A percentile compares a stretch with the other conserved stretches of the same genome.
phyloP scores from a whole-genome alignment of 2,329 filamentous ascomycete genomes.

The Dactylellina haptotyla region DNA sequence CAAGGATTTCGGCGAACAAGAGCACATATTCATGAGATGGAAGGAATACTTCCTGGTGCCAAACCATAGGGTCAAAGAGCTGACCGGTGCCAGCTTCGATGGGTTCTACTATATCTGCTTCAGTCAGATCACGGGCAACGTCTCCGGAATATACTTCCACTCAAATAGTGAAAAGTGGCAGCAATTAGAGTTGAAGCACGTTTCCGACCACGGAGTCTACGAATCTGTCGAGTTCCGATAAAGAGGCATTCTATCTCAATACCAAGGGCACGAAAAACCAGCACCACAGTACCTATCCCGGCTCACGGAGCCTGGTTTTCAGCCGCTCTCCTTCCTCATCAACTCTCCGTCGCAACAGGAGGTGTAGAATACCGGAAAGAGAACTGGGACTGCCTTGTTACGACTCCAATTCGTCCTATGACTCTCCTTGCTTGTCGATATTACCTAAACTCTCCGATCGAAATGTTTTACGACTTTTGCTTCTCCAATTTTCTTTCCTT shows the following conservation, averaged over 20 bases:
- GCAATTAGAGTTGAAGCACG: slow-evolving; percentile 88
- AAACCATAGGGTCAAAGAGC: slow-evolving; percentile 89
- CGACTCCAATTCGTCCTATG: background rate
- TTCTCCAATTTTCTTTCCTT: slow-evolving; percentile 2
- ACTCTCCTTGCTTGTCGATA: background rate
- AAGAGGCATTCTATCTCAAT: background rate
- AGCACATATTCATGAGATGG: slow-evolving; percentile 98
- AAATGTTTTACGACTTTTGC: background rate
- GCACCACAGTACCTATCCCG: background rate
- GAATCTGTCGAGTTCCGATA: slow-evolving; percentile 88
- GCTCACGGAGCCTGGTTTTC: background rate
- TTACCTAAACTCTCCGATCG: background rate
- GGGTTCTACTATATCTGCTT: slow-evolving; percentile 99
- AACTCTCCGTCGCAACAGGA: background rate
- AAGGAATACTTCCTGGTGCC: slow-evolving; percentile 98
- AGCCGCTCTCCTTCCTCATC: no score
- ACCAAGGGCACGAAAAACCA: background rate
- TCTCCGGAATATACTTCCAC: slow-evolving; percentile 97
- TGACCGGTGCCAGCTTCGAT: slow-evolving; percentile 94
- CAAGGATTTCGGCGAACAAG: slow-evolving; percentile 78
- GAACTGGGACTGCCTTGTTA: background rate
- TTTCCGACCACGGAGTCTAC: slow-evolving; percentile 84
- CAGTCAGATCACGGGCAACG: slow-evolving; percentile 85
- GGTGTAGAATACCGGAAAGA: background rate
- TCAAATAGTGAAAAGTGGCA: slow-evolving; percentile 99